These are phyloP conservation scores for Globisporangium rhizosaccharum DNA, from an alignment of 352 stramenopile genomes.

Conservation along the genomic window DNA sequence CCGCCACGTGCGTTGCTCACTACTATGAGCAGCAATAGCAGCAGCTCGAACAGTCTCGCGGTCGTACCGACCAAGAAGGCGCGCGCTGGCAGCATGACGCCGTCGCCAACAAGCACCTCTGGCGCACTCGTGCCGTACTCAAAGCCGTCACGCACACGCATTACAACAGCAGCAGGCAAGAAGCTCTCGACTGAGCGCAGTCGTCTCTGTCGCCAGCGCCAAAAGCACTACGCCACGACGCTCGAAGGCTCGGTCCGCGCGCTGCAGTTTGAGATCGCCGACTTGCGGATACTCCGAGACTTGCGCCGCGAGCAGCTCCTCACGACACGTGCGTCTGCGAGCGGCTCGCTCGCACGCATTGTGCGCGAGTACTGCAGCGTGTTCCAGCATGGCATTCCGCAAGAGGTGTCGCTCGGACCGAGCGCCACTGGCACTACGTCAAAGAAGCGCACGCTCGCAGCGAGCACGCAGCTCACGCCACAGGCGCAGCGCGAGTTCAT, in stretches of 20 bases:
- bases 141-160: too few relatives aligned
- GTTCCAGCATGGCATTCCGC: slow-evolving; percentile 10
- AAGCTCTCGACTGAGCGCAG: slow-evolving; percentile 21
- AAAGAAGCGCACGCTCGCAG: slow-evolving; percentile 22
- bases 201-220: slow-evolving; percentile 17
- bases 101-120: too few relatives aligned
- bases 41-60: too few relatives aligned
- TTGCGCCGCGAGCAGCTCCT: slow-evolving; percentile 13
- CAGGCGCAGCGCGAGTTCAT: slow-evolving; percentile 38
- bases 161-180: slow-evolving; percentile 1
- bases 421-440: background rate
- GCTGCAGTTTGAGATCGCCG: slow-evolving; percentile 4
- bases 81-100: too few relatives aligned
- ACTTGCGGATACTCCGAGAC: slow-evolving; percentile 3
- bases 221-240: slow-evolving; percentile 15
- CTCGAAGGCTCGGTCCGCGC: slow-evolving; percentile 10
- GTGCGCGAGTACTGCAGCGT: slow-evolving; percentile 12
- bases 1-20: too few relatives aligned
- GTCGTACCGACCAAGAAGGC: too few relatives aligned
- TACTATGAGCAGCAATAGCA: too few relatives aligned
- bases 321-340: slow-evolving; percentile 3
- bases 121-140: too few relatives aligned
- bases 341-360: slow-evolving; percentile 8
- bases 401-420: background rate
- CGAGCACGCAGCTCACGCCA: slow-evolving; percentile 16